Percentiles rank a stretch among this genome's conserved stretches.
These are phyloP conservation scores for Haematococcus lacustris DNA, from an alignment of 139 green algal species.

Conservation along the genomic window DNA sequence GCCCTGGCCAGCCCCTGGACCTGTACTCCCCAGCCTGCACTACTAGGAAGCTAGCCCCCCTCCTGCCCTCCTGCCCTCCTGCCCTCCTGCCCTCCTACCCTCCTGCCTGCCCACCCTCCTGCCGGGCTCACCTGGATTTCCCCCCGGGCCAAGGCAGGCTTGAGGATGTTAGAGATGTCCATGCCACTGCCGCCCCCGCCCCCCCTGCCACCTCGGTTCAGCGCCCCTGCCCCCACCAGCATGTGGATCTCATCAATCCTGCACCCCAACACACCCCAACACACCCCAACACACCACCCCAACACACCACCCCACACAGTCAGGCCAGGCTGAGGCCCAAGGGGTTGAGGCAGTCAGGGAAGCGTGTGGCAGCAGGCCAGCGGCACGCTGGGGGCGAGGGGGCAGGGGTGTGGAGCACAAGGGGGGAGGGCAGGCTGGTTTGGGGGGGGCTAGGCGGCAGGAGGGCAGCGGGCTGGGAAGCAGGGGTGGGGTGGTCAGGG, in stretches of 20 bases:
- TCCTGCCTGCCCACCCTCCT: too few species aligned
- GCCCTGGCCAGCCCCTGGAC: too few species aligned
- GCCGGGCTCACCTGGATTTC: constrained; percentile 32
- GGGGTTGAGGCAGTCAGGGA: not conserved
- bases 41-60: too few species aligned
- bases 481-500: too few species aligned
- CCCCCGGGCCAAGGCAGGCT: constrained; percentile 76
- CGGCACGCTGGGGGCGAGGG: too few species aligned
- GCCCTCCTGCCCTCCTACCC: too few species aligned
- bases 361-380: not conserved
- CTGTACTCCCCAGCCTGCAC: too few species aligned
- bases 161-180: constrained; percentile 94
- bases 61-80: constrained; percentile 1
- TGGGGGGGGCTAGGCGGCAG: too few species aligned
- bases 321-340: not conserved
- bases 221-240: constrained; percentile 80
- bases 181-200: constrained; percentile 71
- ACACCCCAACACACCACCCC: too few species aligned
- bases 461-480: too few species aligned
- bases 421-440: too few species aligned
- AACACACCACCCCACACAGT: not conserved
- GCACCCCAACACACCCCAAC: not conserved
- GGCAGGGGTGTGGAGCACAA: too few species aligned
- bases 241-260: constrained; percentile 32
- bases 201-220: constrained; percentile 44